Conservation (phyloP, 2,329 filamentous ascomycete genomes). For the Xylariales sp. region DNA sequence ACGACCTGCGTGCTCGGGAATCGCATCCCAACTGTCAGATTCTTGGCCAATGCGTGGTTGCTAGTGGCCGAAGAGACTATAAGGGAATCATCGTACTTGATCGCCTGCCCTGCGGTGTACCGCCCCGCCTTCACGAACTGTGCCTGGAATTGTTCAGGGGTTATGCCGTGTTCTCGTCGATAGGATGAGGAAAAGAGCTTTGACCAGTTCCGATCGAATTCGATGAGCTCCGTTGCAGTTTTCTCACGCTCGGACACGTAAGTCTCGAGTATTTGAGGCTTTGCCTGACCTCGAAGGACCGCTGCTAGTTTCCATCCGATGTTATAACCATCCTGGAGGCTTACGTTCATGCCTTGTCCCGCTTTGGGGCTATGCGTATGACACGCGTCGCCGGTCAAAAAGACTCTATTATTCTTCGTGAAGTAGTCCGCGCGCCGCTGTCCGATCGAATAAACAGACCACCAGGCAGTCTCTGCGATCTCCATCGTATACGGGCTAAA, state of each 20-base stretch:
- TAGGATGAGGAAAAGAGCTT: slow-evolving; percentile 46
- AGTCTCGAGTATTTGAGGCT: slow-evolving; percentile 41
- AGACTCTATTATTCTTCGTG: slow-evolving; percentile 51
- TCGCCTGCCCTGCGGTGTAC: slow-evolving; percentile 57
- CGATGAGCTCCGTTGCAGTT: slow-evolving; percentile 53
- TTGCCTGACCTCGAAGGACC: slow-evolving; percentile 39
- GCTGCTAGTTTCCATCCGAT: slow-evolving; percentile 56
- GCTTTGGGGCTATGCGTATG: slow-evolving; percentile 65
- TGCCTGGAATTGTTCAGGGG: slow-evolving; percentile 46
- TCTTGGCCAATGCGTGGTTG: slow-evolving; percentile 32
- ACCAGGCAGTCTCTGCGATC: slow-evolving; percentile 53
- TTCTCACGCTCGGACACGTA: slow-evolving; percentile 49
- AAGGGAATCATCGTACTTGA: slow-evolving; percentile 46
- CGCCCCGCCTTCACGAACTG: slow-evolving; percentile 53
- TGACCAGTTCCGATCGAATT: slow-evolving; percentile 53
- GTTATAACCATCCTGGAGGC: slow-evolving; percentile 59
- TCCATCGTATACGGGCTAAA: slow-evolving; percentile 51
- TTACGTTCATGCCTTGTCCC: slow-evolving; percentile 59
- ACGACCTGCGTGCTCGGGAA: slow-evolving; percentile 56
- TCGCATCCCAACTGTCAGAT: slow-evolving; percentile 47
- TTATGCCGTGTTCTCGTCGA: slow-evolving; percentile 30
- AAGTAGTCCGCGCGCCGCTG: slow-evolving; percentile 57
- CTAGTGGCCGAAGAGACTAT: slow-evolving; percentile 35
- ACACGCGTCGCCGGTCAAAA: slow-evolving; percentile 60
- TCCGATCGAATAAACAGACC: slow-evolving; percentile 59